Evolutionary conservation across 2,329 filamentous ascomycete genomes (phyloP).

Genomic region (Hymenotorrendiella dingleyae): DNA sequence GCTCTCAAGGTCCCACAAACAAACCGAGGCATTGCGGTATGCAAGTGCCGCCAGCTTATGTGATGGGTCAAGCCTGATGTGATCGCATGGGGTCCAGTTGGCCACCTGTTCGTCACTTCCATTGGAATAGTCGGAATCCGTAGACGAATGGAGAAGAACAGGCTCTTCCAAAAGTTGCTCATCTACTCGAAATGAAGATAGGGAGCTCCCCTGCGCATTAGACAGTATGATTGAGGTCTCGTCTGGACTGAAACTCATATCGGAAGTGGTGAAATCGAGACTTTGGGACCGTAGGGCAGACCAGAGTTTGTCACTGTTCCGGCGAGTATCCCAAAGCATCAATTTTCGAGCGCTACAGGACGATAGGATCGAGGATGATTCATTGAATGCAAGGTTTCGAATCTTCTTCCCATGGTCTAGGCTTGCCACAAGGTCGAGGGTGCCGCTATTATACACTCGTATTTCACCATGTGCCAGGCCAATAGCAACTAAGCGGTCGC

Average conservation of each 20-base stretch:
- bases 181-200: too few species aligned
- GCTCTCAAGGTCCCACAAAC: background rate
- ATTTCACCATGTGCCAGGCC: background rate
- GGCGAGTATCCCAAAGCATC: background rate
- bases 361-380: background rate
- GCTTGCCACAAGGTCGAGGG: too few species aligned
- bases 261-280: background rate
- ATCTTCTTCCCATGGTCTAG: background rate
- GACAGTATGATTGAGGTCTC: background rate
- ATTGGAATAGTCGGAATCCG: background rate
- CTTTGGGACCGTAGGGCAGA: too few species aligned
- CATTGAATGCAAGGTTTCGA: background rate
- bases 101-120: background rate
- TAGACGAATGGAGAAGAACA: background rate
- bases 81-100: background rate
- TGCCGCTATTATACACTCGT: background rate
- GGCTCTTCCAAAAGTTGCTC: too few species aligned
- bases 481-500: background rate
- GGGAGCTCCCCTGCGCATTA: too few species aligned
- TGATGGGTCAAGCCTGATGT: background rate
- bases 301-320: background rate
- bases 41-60: background rate
- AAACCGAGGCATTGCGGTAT: background rate
- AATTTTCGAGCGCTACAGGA: background rate
- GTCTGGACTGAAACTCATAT: background rate